These are phyloP conservation scores for Cylindrotheca closterium DNA, from an alignment of 108 stramenopile species.

Conservation along the genomic window DNA sequence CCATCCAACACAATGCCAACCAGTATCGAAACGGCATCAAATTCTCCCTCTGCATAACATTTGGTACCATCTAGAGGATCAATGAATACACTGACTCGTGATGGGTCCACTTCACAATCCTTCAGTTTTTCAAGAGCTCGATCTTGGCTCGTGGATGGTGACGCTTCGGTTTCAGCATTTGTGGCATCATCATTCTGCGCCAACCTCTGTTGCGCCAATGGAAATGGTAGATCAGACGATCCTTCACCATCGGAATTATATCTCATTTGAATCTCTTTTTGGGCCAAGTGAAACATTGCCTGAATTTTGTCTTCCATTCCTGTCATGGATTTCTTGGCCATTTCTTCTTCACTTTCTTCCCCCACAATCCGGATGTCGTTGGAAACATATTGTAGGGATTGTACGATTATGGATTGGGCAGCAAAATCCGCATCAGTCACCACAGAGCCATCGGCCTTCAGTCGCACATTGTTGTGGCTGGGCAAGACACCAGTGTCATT, in stretches of 20 bases:
- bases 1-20: slow-evolving; percentile 60
- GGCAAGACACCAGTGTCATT: background rate
- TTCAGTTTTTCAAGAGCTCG: background rate
- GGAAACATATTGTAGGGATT: slow-evolving; percentile 27
- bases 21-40: slow-evolving; percentile 72
- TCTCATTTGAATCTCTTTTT: slow-evolving; percentile 17
- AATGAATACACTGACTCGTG: slow-evolving; percentile 60
- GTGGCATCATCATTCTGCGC: background rate
- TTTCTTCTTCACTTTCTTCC: slow-evolving; percentile 57
- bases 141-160: background rate
- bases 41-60: slow-evolving; percentile 67
- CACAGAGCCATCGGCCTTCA: slow-evolving; percentile 53
- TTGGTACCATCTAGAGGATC: slow-evolving; percentile 88
- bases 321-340: slow-evolving; percentile 13
- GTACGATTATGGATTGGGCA: slow-evolving; percentile 52
- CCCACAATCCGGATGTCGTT: slow-evolving; percentile 43
- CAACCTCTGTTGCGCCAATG: slow-evolving; percentile 5
- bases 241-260: slow-evolving; percentile 12
- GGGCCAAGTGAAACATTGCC: slow-evolving; percentile 19
- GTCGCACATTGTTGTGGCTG: slow-evolving; percentile 33
- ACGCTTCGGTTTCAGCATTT: background rate
- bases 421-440: slow-evolving; percentile 65
- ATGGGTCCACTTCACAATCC: slow-evolving; percentile 29
- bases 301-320: slow-evolving; percentile 18
- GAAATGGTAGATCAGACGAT: background rate